phyloP scores from a whole-genome alignment of 805 yeast species.

The Metschnikowia cubensis region DNA sequence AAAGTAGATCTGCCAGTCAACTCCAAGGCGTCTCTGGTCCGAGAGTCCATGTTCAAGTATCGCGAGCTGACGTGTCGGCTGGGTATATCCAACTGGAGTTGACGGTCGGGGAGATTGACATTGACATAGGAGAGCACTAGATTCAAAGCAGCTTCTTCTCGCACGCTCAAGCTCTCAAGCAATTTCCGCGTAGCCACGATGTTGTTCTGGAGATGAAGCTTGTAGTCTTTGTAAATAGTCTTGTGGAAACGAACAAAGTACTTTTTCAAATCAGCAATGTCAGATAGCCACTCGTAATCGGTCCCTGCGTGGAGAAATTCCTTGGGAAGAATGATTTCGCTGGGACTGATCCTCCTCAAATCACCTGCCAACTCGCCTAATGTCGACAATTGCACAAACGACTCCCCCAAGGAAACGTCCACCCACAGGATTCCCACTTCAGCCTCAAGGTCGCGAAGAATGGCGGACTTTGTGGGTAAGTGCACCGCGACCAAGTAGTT shows the following conservation, averaged over 20 bases:
- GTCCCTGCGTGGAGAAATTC: slow-evolving; percentile 36
- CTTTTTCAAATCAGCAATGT: slow-evolving; percentile 53
- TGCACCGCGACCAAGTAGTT: slow-evolving; percentile 67
- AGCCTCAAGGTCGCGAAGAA: slow-evolving; percentile 36
- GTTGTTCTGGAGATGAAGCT: slow-evolving; percentile 29
- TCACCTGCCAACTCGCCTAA: slow-evolving; percentile 63
- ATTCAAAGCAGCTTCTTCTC: slow-evolving; percentile 58
- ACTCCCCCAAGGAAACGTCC: slow-evolving; percentile 80
- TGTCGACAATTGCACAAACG: slow-evolving; percentile 62
- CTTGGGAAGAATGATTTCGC: slow-evolving; percentile 65
- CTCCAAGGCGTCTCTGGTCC: slow-evolving; percentile 76
- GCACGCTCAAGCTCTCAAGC: slow-evolving; percentile 34
- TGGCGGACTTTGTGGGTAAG: slow-evolving; percentile 30
- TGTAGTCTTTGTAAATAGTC: slow-evolving; percentile 28
- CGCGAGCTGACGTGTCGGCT: slow-evolving; percentile 47
- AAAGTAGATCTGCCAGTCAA: slow-evolving; percentile 49
- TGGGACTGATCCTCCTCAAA: slow-evolving; percentile 72
- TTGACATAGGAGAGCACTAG: slow-evolving; percentile 61
- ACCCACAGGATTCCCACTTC: slow-evolving; percentile 81
- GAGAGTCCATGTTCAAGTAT: slow-evolving; percentile 72
- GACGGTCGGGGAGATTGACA: slow-evolving; percentile 67
- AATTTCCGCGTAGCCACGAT: slow-evolving; percentile 34
- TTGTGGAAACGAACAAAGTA: slow-evolving; percentile 57
- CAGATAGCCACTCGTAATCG: slow-evolving; percentile 53
- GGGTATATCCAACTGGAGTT: slow-evolving; percentile 66